phyloP scores from a whole-genome alignment of 495 filamentous ascomycete genomes.

The Sabuloglossum arenarium region DNA sequence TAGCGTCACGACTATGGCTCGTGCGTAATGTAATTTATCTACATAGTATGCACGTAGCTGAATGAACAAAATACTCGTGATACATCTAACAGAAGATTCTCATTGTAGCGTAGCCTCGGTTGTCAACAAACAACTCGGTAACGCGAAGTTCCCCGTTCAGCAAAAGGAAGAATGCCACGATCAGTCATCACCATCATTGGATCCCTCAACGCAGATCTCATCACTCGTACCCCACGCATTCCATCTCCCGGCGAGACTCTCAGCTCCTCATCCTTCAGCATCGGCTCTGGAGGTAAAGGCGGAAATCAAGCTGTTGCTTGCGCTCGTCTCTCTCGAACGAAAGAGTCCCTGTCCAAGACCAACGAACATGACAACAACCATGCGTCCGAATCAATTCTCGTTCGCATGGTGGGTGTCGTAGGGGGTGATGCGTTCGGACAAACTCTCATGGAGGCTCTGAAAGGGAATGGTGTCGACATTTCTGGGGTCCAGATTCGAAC shows the following conservation, averaged over 20 bases:
- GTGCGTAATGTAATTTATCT: too few species aligned
- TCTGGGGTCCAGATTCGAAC: constrained; percentile 26
- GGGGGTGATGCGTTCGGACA: constrained; percentile 46
- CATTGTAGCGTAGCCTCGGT: too few species aligned
- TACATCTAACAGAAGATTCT: too few species aligned
- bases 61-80: too few species aligned
- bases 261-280: constrained; percentile 53
- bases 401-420: constrained; percentile 70
- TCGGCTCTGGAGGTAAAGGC: constrained; percentile 78
- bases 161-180: background rate
- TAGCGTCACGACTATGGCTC: background rate
- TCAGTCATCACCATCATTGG: constrained; percentile 56
- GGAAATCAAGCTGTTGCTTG: constrained; percentile 87
- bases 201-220: constrained; percentile 84
- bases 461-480: constrained; percentile 38
- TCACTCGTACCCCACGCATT: constrained; percentile 65
- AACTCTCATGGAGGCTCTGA: constrained; percentile 21
- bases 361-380: constrained; percentile 3
- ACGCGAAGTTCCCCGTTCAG: background rate
- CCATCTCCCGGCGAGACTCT: constrained; percentile 75
- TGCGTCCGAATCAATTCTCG: constrained; percentile 26
- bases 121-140: too few species aligned
- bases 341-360: constrained; percentile 6
- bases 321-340: constrained; percentile 34
- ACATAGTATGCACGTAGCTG: too few species aligned